These are phyloP conservation scores for Zopfochytrium polystomum DNA, from an alignment of 371 early-diverging fungal genomes.

Conservation along the genomic window DNA sequence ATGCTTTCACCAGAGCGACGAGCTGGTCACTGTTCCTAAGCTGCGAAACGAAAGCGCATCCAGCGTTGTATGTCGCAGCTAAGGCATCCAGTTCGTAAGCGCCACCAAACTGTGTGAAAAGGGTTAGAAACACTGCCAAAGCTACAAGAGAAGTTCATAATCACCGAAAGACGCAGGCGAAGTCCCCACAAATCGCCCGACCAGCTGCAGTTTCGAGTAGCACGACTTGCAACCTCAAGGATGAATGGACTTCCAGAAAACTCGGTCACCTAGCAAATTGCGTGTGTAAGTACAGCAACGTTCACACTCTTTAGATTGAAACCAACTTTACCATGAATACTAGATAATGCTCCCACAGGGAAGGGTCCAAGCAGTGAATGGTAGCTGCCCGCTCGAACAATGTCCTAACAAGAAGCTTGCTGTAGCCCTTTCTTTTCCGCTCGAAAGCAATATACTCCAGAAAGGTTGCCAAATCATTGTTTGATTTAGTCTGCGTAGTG, in stretches of 20 bases:
- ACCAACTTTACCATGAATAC: conserved; percentile 48
- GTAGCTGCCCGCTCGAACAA: conserved; percentile 67
- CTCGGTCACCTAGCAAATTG: conserved; percentile 31
- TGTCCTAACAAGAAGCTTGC: conserved; percentile 38
- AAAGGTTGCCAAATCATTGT: conserved; percentile 34
- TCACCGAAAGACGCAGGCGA: conserved; percentile 45
- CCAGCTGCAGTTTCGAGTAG: conserved; percentile 69
- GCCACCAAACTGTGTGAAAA: conserved; percentile 2
- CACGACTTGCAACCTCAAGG: conserved; percentile 42
- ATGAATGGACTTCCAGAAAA: conserved; percentile 21
- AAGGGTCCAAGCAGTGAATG: conserved; percentile 53
- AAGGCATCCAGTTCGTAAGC: not conserved
- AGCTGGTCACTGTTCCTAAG: conserved; percentile 14
- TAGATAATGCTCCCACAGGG: conserved; percentile 71
- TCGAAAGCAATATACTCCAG: conserved; percentile 56
- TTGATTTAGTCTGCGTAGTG: not conserved
- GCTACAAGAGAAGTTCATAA: not conserved
- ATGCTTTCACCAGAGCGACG: conserved; percentile 7
- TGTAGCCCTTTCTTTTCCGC: conserved; percentile 25
- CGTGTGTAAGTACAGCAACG: not conserved
- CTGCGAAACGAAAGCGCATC: conserved; percentile 13
- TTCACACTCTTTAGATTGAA: not conserved
- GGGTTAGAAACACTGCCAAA: conserved; percentile 3
- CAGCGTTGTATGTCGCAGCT: conserved; percentile 6
- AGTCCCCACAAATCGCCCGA: conserved; percentile 62